These are phyloP conservation scores for Ophiostoma quercus DNA, from an alignment of 2,329 filamentous ascomycete genomes.

Conservation along the genomic window DNA sequence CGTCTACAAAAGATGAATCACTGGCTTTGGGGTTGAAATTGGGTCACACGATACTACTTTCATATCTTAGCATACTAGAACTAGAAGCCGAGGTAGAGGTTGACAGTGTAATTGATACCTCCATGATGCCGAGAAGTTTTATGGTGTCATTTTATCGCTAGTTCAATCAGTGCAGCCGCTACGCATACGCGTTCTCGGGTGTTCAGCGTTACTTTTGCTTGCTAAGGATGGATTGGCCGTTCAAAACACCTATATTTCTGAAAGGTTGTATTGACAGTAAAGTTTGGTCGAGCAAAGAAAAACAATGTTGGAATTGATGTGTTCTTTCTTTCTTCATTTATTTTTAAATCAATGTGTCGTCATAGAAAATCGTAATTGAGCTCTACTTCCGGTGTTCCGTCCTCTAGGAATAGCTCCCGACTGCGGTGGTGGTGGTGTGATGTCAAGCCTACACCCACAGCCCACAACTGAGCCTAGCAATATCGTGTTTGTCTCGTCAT, in stretches of 20 bases:
- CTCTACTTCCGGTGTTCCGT: not conserved
- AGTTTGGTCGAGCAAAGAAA: too few species aligned
- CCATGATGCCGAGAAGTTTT: not conserved
- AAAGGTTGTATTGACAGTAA: too few species aligned
- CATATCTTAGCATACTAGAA: not conserved
- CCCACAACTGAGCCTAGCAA: not conserved
- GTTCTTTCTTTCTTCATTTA: too few species aligned
- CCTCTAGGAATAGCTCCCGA: not conserved
- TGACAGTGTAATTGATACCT: not conserved
- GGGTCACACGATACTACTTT: not conserved
- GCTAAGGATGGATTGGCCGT: too few species aligned
- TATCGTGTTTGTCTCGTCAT: conserved; percentile 1
- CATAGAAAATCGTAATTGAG: too few species aligned
- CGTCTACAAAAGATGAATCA: not conserved
- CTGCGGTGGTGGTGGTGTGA: not conserved
- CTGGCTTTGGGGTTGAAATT: not conserved
- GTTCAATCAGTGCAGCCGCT: too few species aligned
- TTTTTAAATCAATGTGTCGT: too few species aligned
- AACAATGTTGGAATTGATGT: too few species aligned
- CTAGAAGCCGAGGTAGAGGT: not conserved
- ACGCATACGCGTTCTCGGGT: too few species aligned
- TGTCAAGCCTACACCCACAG: not conserved
- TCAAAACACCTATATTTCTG: too few species aligned
- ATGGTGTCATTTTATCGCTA: not conserved
- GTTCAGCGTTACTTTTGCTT: too few species aligned